Percentiles rank a stretch among this genome's conserved stretches.
These are phyloP conservation scores for Termitomyces sp. DNA, from an alignment of 768 basidiomycete genomes.

Conservation along the genomic window DNA sequence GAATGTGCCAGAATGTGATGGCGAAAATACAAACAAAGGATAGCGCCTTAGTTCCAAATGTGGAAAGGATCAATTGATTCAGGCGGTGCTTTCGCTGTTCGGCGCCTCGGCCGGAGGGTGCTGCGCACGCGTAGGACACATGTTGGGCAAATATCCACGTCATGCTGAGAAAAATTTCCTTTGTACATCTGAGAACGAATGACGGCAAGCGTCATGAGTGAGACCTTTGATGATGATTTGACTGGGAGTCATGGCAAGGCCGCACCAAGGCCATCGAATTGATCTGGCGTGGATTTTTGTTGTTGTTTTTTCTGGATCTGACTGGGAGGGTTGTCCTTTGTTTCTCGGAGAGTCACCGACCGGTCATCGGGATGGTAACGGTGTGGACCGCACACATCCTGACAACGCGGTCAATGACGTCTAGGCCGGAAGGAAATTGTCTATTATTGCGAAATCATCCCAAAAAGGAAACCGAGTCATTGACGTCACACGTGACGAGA, in stretches of 20 bases:
- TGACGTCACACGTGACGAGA: slow-evolving; percentile 9
- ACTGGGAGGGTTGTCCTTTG: background rate
- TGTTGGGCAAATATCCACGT: background rate
- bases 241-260: no score
- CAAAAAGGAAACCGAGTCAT: slow-evolving; percentile 7
- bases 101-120: background rate
- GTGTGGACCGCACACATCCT: background rate
- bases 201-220: background rate
- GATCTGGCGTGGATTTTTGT: background rate
- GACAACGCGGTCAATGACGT: background rate
- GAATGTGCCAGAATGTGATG: slow-evolving; percentile 13
- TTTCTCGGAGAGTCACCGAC: background rate
- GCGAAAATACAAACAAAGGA: slow-evolving; percentile 8
- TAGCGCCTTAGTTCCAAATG: background rate
- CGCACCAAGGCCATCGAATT: background rate
- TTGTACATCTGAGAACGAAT: background rate
- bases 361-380: background rate
- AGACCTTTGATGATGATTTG: no score
- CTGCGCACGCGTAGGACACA: background rate
- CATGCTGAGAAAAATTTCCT: background rate
- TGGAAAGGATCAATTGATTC: slow-evolving; percentile 1
- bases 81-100: background rate
- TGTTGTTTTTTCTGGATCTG: background rate
- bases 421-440: background rate
- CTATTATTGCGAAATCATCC: background rate